A percentile compares a stretch with the other conserved stretches of the same genome.
Conservation (phyloP, 2,329 filamentous ascomycete species). For the Lomentospora prolificans region DNA sequence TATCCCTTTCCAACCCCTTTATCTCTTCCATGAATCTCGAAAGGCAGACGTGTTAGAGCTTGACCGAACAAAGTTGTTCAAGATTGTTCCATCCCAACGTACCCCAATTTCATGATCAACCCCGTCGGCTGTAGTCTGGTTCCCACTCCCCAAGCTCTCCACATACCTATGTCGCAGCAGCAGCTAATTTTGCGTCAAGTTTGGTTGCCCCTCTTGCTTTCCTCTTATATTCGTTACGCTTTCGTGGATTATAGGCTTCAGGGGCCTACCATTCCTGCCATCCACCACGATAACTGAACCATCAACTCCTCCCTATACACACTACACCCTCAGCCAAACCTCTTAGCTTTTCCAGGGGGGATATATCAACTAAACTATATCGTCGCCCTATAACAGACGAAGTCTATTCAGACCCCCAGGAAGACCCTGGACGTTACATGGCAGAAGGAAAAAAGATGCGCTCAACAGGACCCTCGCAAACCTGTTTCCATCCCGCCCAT, state of each 20-base stretch:
- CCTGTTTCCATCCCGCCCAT: background rate
- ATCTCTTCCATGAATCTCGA: no score
- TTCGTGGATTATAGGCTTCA: no score
- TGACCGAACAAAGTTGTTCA: background rate
- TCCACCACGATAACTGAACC: no score
- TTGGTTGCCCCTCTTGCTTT: background rate
- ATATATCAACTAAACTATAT: background rate
- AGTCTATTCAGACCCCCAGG: background rate
- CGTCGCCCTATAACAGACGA: background rate
- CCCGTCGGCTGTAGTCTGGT: background rate
- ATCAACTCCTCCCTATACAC: background rate
- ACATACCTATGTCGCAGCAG: background rate
- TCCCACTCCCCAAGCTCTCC: background rate
- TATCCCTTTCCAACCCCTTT: no score
- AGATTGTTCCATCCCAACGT: background rate
- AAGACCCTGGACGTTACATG: conserved; percentile 8
- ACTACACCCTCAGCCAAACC: background rate
- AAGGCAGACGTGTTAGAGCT: background rate
- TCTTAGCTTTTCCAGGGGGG: background rate
- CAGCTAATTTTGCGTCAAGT: background rate
- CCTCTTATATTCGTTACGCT: background rate
- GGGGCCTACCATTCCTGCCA: no score
- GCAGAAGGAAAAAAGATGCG: background rate
- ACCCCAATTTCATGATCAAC: background rate
- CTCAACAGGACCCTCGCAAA: background rate